Evolutionary conservation across 352 stramenopile genomes (phyloP).

Genomic region (Globisporangium takayamanum): DNA sequence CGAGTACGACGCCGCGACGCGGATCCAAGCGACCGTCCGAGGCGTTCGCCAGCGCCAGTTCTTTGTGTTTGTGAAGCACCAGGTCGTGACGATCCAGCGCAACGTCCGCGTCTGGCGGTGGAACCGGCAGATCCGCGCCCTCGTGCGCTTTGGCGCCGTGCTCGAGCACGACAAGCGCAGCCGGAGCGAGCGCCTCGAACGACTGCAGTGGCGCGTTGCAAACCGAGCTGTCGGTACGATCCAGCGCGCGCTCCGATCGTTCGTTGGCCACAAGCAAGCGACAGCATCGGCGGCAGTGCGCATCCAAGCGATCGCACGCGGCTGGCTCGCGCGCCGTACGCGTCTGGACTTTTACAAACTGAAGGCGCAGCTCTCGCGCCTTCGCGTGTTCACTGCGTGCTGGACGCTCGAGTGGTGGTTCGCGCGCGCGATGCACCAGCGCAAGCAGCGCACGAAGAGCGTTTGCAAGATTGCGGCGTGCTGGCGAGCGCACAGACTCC

Average conservation of each 20-base stretch:
- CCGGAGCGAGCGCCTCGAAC: constrained; percentile 14
- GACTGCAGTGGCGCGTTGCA: constrained; percentile 23
- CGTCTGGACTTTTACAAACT: constrained; percentile 41
- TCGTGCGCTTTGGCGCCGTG: constrained; percentile 27
- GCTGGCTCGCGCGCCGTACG: constrained; percentile 23
- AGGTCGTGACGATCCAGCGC: constrained; percentile 24
- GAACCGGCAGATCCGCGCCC: constrained; percentile 21
- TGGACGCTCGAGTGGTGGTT: constrained; percentile 59
- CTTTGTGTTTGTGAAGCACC: constrained; percentile 13
- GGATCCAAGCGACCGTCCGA: constrained; percentile 11
- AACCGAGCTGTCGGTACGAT: constrained; percentile 27
- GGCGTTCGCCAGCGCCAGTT: constrained; percentile 11
- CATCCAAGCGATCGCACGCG: constrained; percentile 26
- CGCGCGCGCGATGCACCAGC: constrained; percentile 13
- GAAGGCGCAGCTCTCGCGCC: constrained; percentile 26
- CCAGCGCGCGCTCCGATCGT: constrained; percentile 21
- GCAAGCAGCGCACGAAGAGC: constrained; percentile 3
- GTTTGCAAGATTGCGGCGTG: constrained; percentile 20
- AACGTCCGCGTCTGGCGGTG: constrained; percentile 37
- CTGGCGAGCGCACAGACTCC: constrained; percentile 28
- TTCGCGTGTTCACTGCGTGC: constrained; percentile 32
- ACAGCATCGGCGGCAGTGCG: constrained; percentile 17
- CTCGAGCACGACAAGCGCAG: constrained; percentile 25
- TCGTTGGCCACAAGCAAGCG: constrained; percentile 14
- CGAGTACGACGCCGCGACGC: constrained; percentile 8